Conservation (phyloP, 257 asterid genomes). For the Solanum paucissectum region DNA sequence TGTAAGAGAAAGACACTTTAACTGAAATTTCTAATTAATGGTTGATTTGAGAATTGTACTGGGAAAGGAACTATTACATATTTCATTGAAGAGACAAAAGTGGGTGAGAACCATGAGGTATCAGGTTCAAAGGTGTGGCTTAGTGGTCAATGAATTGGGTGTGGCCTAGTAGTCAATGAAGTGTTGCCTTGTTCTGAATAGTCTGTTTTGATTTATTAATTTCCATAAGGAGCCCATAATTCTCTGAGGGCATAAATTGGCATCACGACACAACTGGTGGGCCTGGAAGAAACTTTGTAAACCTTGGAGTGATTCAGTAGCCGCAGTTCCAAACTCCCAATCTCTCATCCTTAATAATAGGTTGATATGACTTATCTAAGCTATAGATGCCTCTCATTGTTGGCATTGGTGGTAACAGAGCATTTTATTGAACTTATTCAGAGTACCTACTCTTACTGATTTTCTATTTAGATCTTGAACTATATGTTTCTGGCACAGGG, state of each 20-base stretch:
- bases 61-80: neutral
- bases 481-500: neutral
- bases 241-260: neutral
- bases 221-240: neutral
- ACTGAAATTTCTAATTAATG: neutral
- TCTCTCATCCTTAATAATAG: neutral
- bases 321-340: neutral
- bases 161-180: neutral
- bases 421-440: neutral
- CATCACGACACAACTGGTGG: neutral
- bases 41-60: neutral
- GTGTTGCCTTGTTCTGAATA: neutral
- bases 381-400: neutral
- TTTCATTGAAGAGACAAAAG: neutral
- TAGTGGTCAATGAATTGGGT: neutral
- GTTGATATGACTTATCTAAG: neutral
- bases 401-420: neutral
- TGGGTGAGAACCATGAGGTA: neutral
- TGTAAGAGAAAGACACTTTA: neutral
- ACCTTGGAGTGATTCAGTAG: neutral
- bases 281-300: neutral
- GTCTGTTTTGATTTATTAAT: neutral
- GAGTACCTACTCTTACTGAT: neutral
- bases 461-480: neutral
- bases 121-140: neutral